These are phyloP conservation scores for Gillenia trifoliata DNA, from an alignment of 306 rosid species.

Conservation along the genomic window DNA sequence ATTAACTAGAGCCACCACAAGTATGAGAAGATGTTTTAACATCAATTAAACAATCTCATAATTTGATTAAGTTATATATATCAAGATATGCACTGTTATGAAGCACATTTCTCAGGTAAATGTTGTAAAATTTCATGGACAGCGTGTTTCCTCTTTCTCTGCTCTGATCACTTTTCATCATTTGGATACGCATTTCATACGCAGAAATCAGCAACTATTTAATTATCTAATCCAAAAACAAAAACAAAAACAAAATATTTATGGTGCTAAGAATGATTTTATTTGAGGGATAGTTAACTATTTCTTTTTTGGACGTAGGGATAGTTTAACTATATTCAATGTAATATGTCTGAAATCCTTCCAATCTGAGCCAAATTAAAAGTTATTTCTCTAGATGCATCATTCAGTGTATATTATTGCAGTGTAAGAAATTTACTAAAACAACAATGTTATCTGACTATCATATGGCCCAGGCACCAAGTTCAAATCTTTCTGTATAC, in stretches of 20 bases:
- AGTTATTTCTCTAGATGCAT: background rate
- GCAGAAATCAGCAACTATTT: background rate
- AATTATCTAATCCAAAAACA: background rate
- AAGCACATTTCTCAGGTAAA: background rate
- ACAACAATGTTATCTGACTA: background rate
- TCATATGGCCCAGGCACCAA: background rate
- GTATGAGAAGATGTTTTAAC: background rate
- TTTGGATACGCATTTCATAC: background rate
- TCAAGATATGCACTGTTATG: background rate
- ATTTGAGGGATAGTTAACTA: background rate
- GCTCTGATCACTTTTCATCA: background rate
- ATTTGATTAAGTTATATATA: background rate
- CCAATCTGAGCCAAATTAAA: background rate
- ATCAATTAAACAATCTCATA: background rate
- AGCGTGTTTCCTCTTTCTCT: background rate
- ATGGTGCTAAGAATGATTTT: background rate
- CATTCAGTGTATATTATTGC: background rate
- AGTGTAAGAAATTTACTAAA: background rate
- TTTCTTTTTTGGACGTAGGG: too few species aligned
- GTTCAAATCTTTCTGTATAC: background rate
- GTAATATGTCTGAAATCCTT: background rate
- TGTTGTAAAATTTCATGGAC: background rate
- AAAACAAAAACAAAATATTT: too few species aligned
- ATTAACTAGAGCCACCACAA: slow-evolving; percentile 4
- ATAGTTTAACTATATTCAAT: background rate